phyloP scores from a whole-genome alignment of 208 protist species.

The Polymyxa betae region DNA sequence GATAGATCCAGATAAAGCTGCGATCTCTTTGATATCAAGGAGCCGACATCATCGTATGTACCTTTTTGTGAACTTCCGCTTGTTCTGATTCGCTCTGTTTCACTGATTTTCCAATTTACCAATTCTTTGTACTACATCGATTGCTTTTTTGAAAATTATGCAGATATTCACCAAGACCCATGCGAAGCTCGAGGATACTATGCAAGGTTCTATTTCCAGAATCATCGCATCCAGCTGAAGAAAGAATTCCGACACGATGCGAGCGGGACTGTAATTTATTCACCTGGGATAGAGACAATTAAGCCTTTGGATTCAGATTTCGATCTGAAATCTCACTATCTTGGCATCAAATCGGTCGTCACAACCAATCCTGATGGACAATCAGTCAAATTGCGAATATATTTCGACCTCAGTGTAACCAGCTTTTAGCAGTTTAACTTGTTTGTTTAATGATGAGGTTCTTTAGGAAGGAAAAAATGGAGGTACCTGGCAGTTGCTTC shows the following conservation, averaged over 20 bases:
- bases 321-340: background rate
- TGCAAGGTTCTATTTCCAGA: background rate
- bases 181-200: constrained; percentile 35
- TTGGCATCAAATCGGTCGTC: constrained; percentile 37
- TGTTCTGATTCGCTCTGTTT: background rate
- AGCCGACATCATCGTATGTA: background rate
- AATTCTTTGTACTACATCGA: background rate
- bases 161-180: background rate
- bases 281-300: background rate
- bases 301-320: background rate
- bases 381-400: constrained; percentile 29
- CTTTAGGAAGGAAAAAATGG: background rate
- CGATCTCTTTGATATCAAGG: constrained; percentile 27
- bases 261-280: background rate
- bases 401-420: too few species aligned
- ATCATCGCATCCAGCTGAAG: background rate
- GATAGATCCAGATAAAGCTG: background rate
- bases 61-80: background rate
- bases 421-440: too few species aligned
- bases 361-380: constrained; percentile 10
- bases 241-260: constrained; percentile 36
- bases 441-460: background rate
- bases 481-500: background rate
- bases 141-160: background rate
- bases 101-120: background rate